These are phyloP conservation scores for Eucalyptus caleyi DNA, from an alignment of 345 rosid species.

Conservation along the genomic window DNA sequence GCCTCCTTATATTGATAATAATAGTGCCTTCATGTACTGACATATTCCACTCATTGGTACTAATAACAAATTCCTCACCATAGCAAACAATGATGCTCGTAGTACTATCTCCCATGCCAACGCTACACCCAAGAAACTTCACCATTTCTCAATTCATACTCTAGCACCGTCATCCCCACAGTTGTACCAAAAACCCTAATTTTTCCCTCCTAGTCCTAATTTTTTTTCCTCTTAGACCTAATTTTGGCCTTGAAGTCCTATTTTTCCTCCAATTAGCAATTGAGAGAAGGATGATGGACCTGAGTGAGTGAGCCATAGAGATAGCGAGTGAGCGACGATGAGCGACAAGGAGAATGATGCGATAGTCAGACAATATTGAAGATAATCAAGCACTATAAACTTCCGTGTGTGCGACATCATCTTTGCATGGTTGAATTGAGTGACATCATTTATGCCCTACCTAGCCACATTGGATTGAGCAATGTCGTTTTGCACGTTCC, in stretches of 20 bases:
- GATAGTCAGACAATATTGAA: neutral
- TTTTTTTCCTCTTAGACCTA: neutral
- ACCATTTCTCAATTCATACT: neutral
- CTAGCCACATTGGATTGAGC: neutral
- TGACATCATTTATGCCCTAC: neutral
- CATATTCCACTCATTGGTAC: neutral
- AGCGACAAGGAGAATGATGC: neutral
- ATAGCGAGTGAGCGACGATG: neutral
- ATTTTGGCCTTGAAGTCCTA: neutral
- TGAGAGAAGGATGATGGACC: neutral
- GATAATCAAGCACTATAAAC: neutral
- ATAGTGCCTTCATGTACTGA: neutral
- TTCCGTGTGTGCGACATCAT: neutral
- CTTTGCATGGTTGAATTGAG: neutral
- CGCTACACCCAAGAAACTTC: neutral
- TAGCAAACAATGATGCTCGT: rapidly evolving
- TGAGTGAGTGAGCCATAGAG: neutral
- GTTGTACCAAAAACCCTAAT: neutral
- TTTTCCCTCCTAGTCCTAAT: too few relatives aligned
- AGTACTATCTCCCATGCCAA: neutral
- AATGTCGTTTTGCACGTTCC: neutral
- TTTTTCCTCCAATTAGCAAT: neutral
- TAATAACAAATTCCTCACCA: neutral
- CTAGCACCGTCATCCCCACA: neutral
- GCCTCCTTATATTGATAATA: neutral